These are phyloP conservation scores for Arthrinium phaeospermum DNA, from an alignment of 2,329 filamentous ascomycete species.

Conservation along the genomic window DNA sequence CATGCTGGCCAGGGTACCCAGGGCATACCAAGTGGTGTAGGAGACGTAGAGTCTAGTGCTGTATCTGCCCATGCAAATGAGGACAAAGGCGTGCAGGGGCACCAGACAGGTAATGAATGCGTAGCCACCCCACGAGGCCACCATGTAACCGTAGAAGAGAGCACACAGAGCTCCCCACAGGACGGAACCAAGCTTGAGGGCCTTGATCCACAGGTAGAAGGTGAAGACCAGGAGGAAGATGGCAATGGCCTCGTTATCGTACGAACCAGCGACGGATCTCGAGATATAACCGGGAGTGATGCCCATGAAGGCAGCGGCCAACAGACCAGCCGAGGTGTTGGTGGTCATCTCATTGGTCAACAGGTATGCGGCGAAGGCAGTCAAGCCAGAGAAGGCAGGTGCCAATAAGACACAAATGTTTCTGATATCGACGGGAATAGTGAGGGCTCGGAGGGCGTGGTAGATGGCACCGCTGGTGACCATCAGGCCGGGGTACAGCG, in stretches of 20 bases:
- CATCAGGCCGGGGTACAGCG: constrained; percentile 98
- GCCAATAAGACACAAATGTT: constrained; percentile 98
- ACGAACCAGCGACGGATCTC: constrained; percentile 94
- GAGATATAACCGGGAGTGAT: constrained; percentile 98
- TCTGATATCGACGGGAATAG: constrained; percentile 94
- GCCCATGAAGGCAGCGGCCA: constrained; percentile 95
- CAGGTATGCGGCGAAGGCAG: constrained; percentile 90
- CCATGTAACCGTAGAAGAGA: constrained; percentile 99
- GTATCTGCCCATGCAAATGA: constrained; percentile 96
- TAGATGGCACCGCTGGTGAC: constrained; percentile 98
- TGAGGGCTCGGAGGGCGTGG: constrained; percentile 86
- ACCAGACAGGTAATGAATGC: constrained; percentile 99
- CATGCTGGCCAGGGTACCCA: constrained; percentile 97
- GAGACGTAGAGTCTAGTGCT: constrained; percentile 93
- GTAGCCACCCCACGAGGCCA: constrained; percentile 98
- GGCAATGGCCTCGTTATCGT: constrained; percentile 99
- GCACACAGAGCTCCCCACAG: constrained; percentile 96
- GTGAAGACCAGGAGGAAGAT: constrained; percentile 99
- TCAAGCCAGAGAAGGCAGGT: constrained; percentile 91
- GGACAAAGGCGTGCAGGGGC: constrained; percentile 89
- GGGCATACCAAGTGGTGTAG: constrained; percentile 97
- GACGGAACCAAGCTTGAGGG: constrained; percentile 93
- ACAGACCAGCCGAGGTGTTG: constrained; percentile 91
- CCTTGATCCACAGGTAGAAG: constrained; percentile 99
- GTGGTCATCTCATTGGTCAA: constrained; percentile 96